Evolutionary conservation across 768 basidiomycete genomes (phyloP), one percentile per base, ranked within the genome.

Genomic region (Auricularia heimuer): DNA sequence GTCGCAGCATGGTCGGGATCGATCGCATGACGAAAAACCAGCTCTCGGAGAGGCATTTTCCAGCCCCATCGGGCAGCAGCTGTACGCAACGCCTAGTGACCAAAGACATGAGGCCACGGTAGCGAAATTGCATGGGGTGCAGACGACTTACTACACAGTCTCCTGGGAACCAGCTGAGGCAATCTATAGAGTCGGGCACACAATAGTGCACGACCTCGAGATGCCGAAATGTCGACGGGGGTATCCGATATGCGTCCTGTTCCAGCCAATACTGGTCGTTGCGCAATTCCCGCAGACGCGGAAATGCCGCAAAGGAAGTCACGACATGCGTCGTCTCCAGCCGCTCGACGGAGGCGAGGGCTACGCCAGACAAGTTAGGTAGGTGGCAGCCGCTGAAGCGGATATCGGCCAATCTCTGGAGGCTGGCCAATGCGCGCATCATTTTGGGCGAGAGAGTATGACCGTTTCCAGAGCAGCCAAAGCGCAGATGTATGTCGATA

Each of bases 221-320:
- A 7, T 60, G 4, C 14, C 24, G 34, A 29, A 60, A 35, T 14
- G 24, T 34, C 11, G 14, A 12, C 24, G 8, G 16, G 18, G 56
- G 56, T 14, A 60, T 33, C 14, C 56, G 56, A 34, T 60, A 60
- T 10, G 29, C 56, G 56, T 60, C 56, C 29, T 60, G 56, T 14
- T 60, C 34, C 6, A 60, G 56, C 56, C 56, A 60, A 35, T 60
- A 34, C 24, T 60, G 56, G 34, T 60, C 34, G 56, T 60, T 60
- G 29, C 56, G 56, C 29, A 60, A 24, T 29, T 60, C 56, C 6
- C 56, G 56, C 6, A 60, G 34, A 2, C 3, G 24, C 6, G 29
- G 56, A 18, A 60, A 60, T 24, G 56, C 16, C 24, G 24, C 56
- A 18, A 60, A 60, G 4, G 56, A 60, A 10, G 56, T 33, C 0